Conservation (phyloP, 768 basidiomycete species). For the Macrolepiota dolichaula region DNA sequence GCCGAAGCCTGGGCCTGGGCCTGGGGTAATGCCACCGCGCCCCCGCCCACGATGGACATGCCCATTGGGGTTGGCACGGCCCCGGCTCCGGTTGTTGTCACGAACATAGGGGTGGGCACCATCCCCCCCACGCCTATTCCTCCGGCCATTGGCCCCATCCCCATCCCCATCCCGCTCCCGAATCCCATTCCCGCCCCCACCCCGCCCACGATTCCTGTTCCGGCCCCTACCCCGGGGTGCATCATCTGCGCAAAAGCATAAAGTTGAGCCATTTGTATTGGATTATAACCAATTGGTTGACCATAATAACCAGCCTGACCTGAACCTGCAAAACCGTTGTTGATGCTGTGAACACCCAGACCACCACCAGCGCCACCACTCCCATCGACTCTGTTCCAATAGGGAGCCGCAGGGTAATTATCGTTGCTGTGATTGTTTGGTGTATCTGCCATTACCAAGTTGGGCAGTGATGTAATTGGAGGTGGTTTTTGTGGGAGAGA, state of each 20-base stretch:
- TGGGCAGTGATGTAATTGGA: background rate
- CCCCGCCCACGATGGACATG: background rate
- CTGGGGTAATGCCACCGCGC: background rate
- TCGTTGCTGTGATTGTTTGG: too few species aligned
- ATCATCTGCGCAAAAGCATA: conserved; percentile 2
- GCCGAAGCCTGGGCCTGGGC: background rate
- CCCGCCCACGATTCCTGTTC: background rate
- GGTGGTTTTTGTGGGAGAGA: background rate
- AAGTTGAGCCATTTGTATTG: background rate
- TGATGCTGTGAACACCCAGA: too few species aligned
- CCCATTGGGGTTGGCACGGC: background rate
- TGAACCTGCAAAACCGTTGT: background rate
- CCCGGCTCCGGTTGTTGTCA: background rate
- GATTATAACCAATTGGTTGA: background rate
- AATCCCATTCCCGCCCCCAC: background rate
- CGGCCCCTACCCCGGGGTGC: background rate
- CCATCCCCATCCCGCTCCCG: background rate
- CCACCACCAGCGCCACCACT: too few species aligned
- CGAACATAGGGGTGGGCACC: background rate
- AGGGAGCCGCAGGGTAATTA: too few species aligned
- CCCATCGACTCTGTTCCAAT: too few species aligned
- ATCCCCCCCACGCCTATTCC: too few species aligned
- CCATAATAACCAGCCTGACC: conserved; percentile 6
- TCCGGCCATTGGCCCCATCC: background rate
- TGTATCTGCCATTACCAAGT: background rate